Percentiles rank a stretch among this genome's conserved stretches.
These are phyloP conservation scores for Otatea glauca DNA, from an alignment of 176 grass and related monocot genomes.

Conservation along the genomic window DNA sequence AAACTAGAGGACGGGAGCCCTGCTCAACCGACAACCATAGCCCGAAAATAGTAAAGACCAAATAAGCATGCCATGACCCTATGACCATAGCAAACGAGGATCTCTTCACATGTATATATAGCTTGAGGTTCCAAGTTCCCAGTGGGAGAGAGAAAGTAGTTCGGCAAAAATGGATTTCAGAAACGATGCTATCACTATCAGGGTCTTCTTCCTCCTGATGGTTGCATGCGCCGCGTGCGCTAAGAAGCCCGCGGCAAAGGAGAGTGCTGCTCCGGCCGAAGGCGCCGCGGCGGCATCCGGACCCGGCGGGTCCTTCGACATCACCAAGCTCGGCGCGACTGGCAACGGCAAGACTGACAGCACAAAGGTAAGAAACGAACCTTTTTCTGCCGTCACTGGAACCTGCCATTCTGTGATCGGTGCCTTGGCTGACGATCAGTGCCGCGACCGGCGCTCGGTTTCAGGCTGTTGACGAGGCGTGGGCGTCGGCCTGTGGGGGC, in stretches of 20 bases:
- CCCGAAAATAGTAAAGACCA: too few relatives aligned
- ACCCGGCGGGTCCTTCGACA: neutral
- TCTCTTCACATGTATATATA: neutral
- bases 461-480: conserved; percentile 44
- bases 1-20: too few relatives aligned
- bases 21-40: too few relatives aligned
- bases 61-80: too few relatives aligned
- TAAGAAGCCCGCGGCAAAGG: too few relatives aligned
- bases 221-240: neutral
- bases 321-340: conserved; percentile 32
- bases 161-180: neutral
- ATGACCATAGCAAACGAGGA: too few relatives aligned
- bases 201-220: neutral
- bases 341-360: conserved; percentile 29
- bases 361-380: neutral
- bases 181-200: neutral
- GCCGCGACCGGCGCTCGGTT: neutral
- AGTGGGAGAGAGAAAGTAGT: neutral
- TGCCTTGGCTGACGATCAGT: too few relatives aligned
- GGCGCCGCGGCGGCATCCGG: neutral
- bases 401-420: too few relatives aligned
- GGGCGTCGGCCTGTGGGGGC: conserved; percentile 25
- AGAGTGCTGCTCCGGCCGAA: too few relatives aligned
- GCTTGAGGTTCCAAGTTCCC: neutral
- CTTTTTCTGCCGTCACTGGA: neutral